Conservation (phyloP, 176 grass and related monocot species). For the Zizania latifolia region DNA sequence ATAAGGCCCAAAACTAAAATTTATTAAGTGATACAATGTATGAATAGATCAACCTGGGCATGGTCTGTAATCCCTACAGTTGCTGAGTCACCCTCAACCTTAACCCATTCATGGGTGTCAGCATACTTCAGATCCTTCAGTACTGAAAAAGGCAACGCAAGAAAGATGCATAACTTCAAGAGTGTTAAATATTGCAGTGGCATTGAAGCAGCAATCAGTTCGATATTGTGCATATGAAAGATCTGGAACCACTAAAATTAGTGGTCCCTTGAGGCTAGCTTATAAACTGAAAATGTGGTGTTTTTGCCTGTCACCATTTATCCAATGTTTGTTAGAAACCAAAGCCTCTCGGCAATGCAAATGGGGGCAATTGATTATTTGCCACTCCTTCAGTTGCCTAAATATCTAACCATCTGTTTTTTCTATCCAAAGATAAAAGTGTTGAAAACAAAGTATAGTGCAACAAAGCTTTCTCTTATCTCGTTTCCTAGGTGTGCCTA, state of each 20-base stretch:
- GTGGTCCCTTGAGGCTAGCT: background rate
- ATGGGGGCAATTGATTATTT: background rate
- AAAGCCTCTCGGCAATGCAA: background rate
- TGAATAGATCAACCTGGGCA: constrained; percentile 60
- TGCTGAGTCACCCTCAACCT: constrained; percentile 71
- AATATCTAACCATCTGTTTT: background rate
- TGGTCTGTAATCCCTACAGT: constrained; percentile 94
- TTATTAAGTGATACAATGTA: background rate
- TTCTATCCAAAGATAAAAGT: background rate
- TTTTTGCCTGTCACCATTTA: background rate
- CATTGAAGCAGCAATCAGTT: background rate
- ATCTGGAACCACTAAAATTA: background rate
- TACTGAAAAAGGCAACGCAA: constrained; percentile 38
- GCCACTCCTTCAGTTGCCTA: background rate
- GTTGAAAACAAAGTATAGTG: background rate
- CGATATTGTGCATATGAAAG: background rate
- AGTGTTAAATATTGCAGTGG: background rate
- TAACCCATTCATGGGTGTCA: constrained; percentile 93
- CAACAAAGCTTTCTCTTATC: background rate
- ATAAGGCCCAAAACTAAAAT: background rate
- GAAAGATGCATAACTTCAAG: background rate
- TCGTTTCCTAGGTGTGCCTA: background rate
- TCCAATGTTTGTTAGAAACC: background rate
- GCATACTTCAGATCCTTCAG: constrained; percentile 88
- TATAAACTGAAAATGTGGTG: background rate